These are phyloP conservation scores for Huiozyma naganishii DNA, from an alignment of 805 yeast genomes.

Conservation along the genomic window DNA sequence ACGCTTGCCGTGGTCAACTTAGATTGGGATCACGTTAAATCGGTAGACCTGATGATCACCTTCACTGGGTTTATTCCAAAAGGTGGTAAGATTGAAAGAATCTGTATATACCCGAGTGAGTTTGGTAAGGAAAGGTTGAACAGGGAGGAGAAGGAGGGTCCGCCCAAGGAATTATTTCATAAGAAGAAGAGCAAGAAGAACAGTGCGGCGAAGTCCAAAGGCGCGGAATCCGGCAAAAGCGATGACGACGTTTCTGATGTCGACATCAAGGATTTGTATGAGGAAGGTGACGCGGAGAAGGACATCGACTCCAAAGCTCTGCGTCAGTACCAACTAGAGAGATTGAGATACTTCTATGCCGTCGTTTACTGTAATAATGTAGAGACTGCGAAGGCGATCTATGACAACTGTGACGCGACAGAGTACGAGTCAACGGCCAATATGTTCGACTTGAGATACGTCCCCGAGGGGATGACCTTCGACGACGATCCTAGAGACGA, in stretches of 20 bases:
- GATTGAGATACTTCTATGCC: constrained; percentile 89
- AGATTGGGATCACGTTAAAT: constrained; percentile 94
- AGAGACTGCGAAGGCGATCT: constrained; percentile 60
- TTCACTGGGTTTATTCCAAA: constrained; percentile 76
- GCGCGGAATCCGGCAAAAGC: constrained; percentile 27
- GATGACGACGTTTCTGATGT: constrained; percentile 42
- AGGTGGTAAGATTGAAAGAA: constrained; percentile 56
- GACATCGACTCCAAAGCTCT: constrained; percentile 79
- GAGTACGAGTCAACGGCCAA: constrained; percentile 95
- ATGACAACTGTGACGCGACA: constrained; percentile 84
- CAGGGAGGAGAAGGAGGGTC: constrained; percentile 83
- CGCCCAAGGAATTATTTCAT: constrained; percentile 73
- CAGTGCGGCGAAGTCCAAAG: constrained; percentile 18
- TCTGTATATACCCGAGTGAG: constrained; percentile 76
- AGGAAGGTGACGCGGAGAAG: constrained; percentile 70
- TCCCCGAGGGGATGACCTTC: constrained; percentile 88
- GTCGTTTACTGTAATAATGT: constrained; percentile 73
- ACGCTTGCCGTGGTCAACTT: constrained; percentile 86
- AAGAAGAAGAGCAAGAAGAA: constrained; percentile 29
- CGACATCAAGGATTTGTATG: constrained; percentile 61
- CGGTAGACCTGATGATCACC: constrained; percentile 82
- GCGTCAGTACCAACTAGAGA: constrained; percentile 84
- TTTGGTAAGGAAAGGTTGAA: constrained; percentile 89
- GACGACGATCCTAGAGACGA: constrained; percentile 65
- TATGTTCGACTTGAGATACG: constrained; percentile 80